Base-by-base conservation (phyloP, 441 rosid species). In the Adansonia grandidieri region DNA sequence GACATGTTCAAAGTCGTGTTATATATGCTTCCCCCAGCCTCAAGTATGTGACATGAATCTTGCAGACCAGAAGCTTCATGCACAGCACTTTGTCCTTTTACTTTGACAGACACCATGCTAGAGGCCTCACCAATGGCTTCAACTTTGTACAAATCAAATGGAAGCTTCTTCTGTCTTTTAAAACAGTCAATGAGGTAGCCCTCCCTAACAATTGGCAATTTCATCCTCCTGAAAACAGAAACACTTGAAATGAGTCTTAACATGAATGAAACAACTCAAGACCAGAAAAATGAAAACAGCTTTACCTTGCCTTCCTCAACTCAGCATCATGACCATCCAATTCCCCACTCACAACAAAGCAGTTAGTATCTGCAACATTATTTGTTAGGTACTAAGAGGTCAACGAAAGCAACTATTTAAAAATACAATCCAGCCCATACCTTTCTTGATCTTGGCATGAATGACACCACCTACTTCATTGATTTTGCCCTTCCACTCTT, bases 1-100 rank as follows among this genome's bases (percentile, higher is more conserved):
- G 98, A 94, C 98, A 93, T 86, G 89, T 91, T 97, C 85, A 97
- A 82, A 74, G 98, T 94, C 9, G 97, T 97, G 85, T 92, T 94
- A 76, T 93, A 97, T 88, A 97, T 90, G 78, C 94, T 89, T 80
- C 87, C 89, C 56, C 93, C 92, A 83, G 89, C 98, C 86, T 95
- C 99, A 77, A 94, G 98, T 69, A 97, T 90, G 88, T 97, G 99
- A 78, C 98, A 87, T 47, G 94, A 84, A 82, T 97, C 98, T 83
- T 94, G 97, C 82, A 97, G 83, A 58, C 92, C 96, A 78, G 98
- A 97, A 32, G 93, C 89, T 89, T 91, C 98, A 85, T 94, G 98
- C 81, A 94, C 99, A 82, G 98, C 92, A 80, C 99, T 93, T 79
- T 80, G 89, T 62, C 99, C 98, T 87, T 96, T 96, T 71, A 94